Evolutionary conservation across 192 early-diverging fungal genomes (phyloP), one percentile per base, ranked within the genome.

Genomic region (Rhizophagus prolifer): DNA sequence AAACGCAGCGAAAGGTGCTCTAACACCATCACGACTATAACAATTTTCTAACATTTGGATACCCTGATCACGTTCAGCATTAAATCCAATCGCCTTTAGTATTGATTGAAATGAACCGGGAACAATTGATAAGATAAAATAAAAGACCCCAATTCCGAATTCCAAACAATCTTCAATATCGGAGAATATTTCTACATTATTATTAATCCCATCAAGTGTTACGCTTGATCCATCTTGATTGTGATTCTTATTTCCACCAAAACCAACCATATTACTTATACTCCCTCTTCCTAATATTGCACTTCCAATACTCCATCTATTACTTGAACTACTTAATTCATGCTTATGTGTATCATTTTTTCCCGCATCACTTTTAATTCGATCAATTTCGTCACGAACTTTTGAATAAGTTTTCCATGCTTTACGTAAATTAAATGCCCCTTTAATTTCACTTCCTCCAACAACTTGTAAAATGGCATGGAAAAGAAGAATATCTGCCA

Each of bases 81-180:
- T 74, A 58, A 74, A 74, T 60, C 72, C 72, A 61, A 74, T 54
- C 2, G 72, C 46, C 44, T 61, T 74, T 21, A 74, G 14, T 16
- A 74, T 31, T n/a, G 58, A 61, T 8, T 60, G 60, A 38, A 74
- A 74, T 16, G 72, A 74, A 13, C 72, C 58, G n/a, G 72, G 72
- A 61, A 61, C 83, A 23, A 81, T 74, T 25, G 79, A 74, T 9
- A 81, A 76, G 38, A 84, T 80, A 63, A 84, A 84, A 63, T 81
- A 81, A 67, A 84, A 81, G 12, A 84, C 28, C 4, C 83, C 83
- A 50, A 84, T 75, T 16, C 83, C 83, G 47, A 81, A 84, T n/a
- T 76, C 64, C 44, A 84, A 26, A 68, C 78, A 84, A 41, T 84
- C 83, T 21, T 84, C 80, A 38, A 81, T 26, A 74, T 84, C 83